Conservation (phyloP, 2,329 filamentous ascomycete genomes). For the Sordariomycetes sp. region DNA sequence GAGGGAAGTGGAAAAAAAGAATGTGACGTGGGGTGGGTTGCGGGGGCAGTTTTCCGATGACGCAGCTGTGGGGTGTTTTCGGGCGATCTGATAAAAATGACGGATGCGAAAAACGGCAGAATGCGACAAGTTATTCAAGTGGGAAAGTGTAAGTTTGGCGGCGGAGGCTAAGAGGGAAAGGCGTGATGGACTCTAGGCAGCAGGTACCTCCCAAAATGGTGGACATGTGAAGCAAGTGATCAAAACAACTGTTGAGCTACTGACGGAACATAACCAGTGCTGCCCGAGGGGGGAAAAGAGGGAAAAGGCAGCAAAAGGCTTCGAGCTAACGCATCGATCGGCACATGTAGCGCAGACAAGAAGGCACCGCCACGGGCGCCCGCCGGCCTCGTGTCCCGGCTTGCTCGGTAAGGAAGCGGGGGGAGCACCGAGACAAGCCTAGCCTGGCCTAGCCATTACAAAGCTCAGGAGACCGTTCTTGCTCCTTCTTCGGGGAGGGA, state of each 20-base stretch:
- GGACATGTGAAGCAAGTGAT: background rate
- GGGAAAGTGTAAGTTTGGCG: background rate
- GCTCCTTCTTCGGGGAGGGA: background rate
- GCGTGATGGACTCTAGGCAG: too few species aligned
- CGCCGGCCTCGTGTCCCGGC: too few species aligned
- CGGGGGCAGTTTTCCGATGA: background rate
- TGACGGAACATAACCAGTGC: background rate
- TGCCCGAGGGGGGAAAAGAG: background rate
- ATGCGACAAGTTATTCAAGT: background rate
- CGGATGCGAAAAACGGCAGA: too few species aligned
- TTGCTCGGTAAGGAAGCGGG: too few species aligned
- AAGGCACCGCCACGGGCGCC: too few species aligned
- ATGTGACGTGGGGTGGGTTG: background rate
- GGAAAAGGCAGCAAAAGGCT: background rate
- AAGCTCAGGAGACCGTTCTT: too few species aligned
- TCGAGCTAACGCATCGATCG: too few species aligned
- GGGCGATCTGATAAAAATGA: background rate
- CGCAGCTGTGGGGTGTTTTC: background rate
- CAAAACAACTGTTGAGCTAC: background rate
- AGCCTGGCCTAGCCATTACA: too few species aligned
- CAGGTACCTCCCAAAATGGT: background rate
- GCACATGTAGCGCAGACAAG: too few species aligned
- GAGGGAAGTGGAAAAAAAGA: background rate
- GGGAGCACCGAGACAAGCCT: too few species aligned
- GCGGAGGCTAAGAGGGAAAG: too few species aligned